These are phyloP conservation scores for Penicillium sp. DNA, from an alignment of 2,329 filamentous ascomycete species.

Conservation along the genomic window DNA sequence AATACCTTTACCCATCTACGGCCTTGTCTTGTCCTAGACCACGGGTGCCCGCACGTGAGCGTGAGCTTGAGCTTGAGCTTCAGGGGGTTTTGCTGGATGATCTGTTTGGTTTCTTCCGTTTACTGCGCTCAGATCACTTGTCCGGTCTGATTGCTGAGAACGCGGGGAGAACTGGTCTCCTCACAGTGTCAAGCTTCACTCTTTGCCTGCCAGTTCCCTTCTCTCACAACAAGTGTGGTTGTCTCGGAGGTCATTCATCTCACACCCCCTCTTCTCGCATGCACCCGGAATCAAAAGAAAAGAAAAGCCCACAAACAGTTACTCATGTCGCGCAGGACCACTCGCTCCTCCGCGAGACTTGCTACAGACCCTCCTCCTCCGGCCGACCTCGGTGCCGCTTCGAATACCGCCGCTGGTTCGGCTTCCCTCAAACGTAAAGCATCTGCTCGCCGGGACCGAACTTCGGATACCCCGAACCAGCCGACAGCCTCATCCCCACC, in stretches of 20 bases:
- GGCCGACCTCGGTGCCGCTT: constrained; percentile 44
- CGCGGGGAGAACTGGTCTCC: not conserved
- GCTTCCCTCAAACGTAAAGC: constrained; percentile 77
- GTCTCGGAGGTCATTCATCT: not conserved
- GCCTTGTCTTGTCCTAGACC: not conserved
- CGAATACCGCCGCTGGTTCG: constrained; percentile 49
- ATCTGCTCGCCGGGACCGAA: constrained; percentile 55
- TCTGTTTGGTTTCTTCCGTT: constrained; percentile 5
- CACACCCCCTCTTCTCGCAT: not conserved
- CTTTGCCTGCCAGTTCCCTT: not conserved
- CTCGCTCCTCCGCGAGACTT: constrained; percentile 91
- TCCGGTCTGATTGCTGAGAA: constrained; percentile 2
- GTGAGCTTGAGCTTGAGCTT: too few relatives aligned
- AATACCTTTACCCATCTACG: constrained; percentile 1
- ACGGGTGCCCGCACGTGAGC: not conserved
- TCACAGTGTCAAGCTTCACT: not conserved
- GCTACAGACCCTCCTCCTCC: constrained; percentile 64
- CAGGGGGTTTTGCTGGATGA: not conserved
- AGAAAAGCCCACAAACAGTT: constrained; percentile 36
- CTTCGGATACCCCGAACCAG: constrained; percentile 41
- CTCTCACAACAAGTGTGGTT: not conserved
- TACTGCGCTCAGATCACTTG: constrained; percentile 11
- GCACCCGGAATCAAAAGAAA: not conserved
- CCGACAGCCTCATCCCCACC: constrained; percentile 40
- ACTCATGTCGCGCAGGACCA: constrained; percentile 97